A percentile compares a stretch with the other conserved stretches of the same genome.
Evolutionary conservation across 2,329 filamentous ascomycete genomes (phyloP).

Genomic region (Penicillium sp.): DNA sequence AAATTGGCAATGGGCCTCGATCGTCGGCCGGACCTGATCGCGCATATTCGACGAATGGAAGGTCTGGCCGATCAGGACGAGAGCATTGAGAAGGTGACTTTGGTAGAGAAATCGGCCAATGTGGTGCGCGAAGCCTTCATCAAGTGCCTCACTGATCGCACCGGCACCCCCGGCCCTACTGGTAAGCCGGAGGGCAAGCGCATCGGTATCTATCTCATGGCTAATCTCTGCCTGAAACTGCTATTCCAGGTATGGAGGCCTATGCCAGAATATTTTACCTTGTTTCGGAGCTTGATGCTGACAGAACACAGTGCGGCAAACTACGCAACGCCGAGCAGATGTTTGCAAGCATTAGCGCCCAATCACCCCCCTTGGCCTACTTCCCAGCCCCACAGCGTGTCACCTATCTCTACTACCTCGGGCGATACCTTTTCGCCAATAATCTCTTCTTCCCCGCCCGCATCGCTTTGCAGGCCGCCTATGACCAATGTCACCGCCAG

Average conservation of each 20-base stretch:
- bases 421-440: conserved; percentile 83
- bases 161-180: conserved; percentile 58
- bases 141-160: conserved; percentile 80
- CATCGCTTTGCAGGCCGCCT: conserved; percentile 73
- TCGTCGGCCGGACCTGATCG: conserved; percentile 73
- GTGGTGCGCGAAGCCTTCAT: conserved; percentile 89
- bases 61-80: conserved; percentile 53
- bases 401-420: conserved; percentile 92
- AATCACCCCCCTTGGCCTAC: conserved; percentile 74
- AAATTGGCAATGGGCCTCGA: conserved; percentile 82
- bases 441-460: conserved; percentile 78
- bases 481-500: conserved; percentile 67
- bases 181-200: conserved; percentile 79
- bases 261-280: background rate
- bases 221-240: conserved; percentile 84
- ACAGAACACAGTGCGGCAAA: conserved; percentile 65
- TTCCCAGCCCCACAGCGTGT: conserved; percentile 86
- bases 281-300: background rate
- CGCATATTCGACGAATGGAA: conserved; percentile 54
- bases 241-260: conserved; percentile 70
- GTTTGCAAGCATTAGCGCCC: conserved; percentile 81
- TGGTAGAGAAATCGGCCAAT: conserved; percentile 85
- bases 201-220: conserved; percentile 84
- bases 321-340: conserved; percentile 82
- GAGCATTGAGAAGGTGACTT: conserved; percentile 69